Base-by-base conservation (phyloP, 2,329 filamentous ascomycete genomes). In the Coleophoma eucalyptorum region DNA sequence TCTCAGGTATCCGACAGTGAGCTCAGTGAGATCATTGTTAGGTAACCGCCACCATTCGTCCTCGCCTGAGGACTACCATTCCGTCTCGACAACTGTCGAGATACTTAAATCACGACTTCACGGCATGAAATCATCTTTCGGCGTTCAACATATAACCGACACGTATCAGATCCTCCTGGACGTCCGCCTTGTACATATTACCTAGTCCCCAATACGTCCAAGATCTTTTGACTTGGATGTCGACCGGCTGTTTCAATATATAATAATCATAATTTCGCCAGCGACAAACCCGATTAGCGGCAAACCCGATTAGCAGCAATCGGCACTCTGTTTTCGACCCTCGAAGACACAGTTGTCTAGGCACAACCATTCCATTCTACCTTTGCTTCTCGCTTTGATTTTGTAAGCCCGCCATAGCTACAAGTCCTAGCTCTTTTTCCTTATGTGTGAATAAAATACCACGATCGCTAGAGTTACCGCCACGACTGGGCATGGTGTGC, bases 391-490 rank as follows among this genome's bases (percentile, higher is more conserved):
- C 49, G 44, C 47, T 59, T 58, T 50, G 47, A 47, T 54, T 59
- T 52, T 52, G 46, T 38, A 19, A 37, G 53, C 19, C 43, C 42
- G 51, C 53, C 38, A 18, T 49, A 19, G 43, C 34, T 43, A 15
- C 20, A 7, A 34, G 19, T 35, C n/a, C 21, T 35, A 32, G 32
- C 34, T 31, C 19, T 38, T 47, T 47, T 47, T 21, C 13, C 19
- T 19, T 31, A 37, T 47, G 33, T 47, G 45, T 47, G 45, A 53
- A 55, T 49, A 56, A 26, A 50, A 58, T 57, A 57, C 50, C 54
- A 61, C 61, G 37, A 59, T 65, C 62, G 61, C 60, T 65, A 60
- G 62, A 64, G 62, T 64, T 53, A 63, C 62, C 60, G 60, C 59
- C 57, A 35, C 49, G 49, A 55, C 50, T 53, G 46, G 53, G 51